Evolutionary conservation across 805 yeast genomes (phyloP).

Genomic region (Jamesozyma lodderae): DNA sequence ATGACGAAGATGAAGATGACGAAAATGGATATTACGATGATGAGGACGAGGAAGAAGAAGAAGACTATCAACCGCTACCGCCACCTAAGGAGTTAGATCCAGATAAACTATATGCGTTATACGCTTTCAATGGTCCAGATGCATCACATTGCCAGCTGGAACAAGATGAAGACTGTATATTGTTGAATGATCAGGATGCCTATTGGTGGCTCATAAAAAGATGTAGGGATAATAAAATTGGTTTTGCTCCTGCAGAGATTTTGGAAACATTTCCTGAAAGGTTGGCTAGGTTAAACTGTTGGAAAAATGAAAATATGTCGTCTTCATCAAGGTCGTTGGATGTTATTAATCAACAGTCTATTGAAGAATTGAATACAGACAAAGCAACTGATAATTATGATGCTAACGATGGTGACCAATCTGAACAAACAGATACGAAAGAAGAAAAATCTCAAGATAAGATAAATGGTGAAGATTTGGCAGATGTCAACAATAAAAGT

Average conservation of each 20-base stretch:
- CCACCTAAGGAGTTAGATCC: conserved; percentile 82
- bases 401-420: not conserved
- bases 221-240: conserved; percentile 57
- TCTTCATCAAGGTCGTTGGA: conserved; percentile 5
- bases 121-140: conserved; percentile 85
- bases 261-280: conserved; percentile 87
- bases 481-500: not conserved
- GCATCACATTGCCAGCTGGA: conserved; percentile 77
- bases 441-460: not conserved
- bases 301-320: conserved; percentile 67
- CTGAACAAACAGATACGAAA: too few species aligned
- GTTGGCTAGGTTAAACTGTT: conserved; percentile 83
- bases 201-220: conserved; percentile 92
- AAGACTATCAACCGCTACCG: conserved; percentile 36
- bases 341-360: not conserved
- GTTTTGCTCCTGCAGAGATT: conserved; percentile 95
- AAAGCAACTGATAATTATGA: conserved; percentile 4
- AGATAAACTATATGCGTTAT: conserved; percentile 72
- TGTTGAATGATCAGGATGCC: conserved; percentile 80
- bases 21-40: conserved; percentile 12
- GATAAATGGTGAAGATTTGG: not conserved
- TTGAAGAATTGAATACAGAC: conserved; percentile 3
- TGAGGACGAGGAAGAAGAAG: conserved; percentile 29
- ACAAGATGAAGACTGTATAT: conserved; percentile 72
- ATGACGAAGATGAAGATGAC: conserved; percentile 21